phyloP scores from a whole-genome alignment of 1,139 yeast genomes.

The Debaryomyces singareniensis region DNA sequence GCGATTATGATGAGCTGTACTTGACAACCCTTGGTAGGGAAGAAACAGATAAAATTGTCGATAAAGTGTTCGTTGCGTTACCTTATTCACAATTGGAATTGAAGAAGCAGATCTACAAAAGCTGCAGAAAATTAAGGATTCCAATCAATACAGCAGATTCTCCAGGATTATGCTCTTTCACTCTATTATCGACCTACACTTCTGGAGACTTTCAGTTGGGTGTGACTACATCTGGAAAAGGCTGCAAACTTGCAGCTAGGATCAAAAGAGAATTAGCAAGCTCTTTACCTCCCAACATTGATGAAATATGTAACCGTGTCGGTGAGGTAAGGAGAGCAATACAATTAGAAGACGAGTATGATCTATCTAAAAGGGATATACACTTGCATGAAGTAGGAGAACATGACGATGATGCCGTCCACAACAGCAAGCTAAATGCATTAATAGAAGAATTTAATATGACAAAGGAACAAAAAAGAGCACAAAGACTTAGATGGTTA shows the following conservation, averaged over 20 bases:
- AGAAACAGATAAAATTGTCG: conserved; percentile 60
- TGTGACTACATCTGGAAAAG: conserved; percentile 82
- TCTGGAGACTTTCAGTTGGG: conserved; percentile 80
- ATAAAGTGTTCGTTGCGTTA: conserved; percentile 63
- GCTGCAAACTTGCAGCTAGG: conserved; percentile 80
- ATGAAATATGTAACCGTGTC: conserved; percentile 58
- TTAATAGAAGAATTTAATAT: conserved; percentile 57
- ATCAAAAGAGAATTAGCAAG: conserved; percentile 68
- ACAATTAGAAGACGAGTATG: conserved; percentile 45
- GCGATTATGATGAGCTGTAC: conserved; percentile 26
- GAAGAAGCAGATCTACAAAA: conserved; percentile 35
- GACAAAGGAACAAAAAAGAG: conserved; percentile 45
- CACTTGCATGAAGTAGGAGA: conserved; percentile 40
- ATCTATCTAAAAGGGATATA: conserved; percentile 11
- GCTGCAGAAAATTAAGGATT: conserved; percentile 58
- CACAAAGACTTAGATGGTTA: conserved; percentile 74
- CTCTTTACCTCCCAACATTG: conserved; percentile 64
- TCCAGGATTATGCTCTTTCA: conserved; percentile 68
- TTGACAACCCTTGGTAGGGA: conserved; percentile 54
- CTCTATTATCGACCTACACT: conserved; percentile 63
- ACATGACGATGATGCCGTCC: conserved; percentile 67
- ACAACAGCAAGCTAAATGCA: conserved; percentile 49
- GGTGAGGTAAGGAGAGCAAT: conserved; percentile 59
- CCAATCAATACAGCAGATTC: conserved; percentile 79
- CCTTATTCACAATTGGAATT: conserved; percentile 18